Conservation (phyloP, 371 early-diverging fungal species). For the Funneliformis caledonium region DNA sequence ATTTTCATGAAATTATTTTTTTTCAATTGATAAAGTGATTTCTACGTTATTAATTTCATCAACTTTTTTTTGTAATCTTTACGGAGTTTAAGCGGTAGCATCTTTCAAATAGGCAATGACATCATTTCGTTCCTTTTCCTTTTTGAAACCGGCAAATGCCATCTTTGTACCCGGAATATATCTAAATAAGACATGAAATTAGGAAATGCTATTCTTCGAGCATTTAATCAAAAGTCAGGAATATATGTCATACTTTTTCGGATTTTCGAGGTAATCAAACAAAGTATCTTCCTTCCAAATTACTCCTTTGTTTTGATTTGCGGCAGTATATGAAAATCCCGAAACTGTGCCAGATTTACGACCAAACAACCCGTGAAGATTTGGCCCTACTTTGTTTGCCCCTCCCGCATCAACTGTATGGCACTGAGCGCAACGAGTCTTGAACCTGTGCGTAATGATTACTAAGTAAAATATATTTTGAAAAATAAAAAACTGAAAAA, state of each 20-base stretch:
- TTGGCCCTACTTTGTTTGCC: constrained; percentile 95
- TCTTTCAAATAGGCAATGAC: constrained; percentile 92
- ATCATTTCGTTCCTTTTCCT: constrained; percentile 85
- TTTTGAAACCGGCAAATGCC: constrained; percentile 99
- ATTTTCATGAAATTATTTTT: too few species aligned
- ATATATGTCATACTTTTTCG: constrained; percentile 78
- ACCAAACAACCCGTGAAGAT: constrained; percentile 92
- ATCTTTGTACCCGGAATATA: constrained; percentile 97
- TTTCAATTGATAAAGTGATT: too few species aligned
- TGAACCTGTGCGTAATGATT: constrained; percentile 62
- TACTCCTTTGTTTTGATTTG: constrained; percentile 90
- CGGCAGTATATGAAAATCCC: constrained; percentile 93
- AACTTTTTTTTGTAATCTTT: not conserved
- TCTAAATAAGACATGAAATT: constrained; percentile 37
- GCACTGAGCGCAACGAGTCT: constrained; percentile 98
- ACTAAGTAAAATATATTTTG: too few species aligned
- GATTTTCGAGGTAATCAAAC: constrained; percentile 93
- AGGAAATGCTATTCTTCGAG: not conserved
- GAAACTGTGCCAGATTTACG: constrained; percentile 86
- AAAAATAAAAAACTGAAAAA: not conserved
- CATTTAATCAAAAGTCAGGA: not conserved
- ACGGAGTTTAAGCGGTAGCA: constrained; percentile 37
- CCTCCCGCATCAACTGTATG: constrained; percentile 93
- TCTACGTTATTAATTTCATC: not conserved
- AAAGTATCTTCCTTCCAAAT: constrained; percentile 87